Evolutionary conservation across 2,329 filamentous ascomycete species (phyloP), one percentile per base, ranked within the genome.

Genomic region (Apiospora phragmitis): DNA sequence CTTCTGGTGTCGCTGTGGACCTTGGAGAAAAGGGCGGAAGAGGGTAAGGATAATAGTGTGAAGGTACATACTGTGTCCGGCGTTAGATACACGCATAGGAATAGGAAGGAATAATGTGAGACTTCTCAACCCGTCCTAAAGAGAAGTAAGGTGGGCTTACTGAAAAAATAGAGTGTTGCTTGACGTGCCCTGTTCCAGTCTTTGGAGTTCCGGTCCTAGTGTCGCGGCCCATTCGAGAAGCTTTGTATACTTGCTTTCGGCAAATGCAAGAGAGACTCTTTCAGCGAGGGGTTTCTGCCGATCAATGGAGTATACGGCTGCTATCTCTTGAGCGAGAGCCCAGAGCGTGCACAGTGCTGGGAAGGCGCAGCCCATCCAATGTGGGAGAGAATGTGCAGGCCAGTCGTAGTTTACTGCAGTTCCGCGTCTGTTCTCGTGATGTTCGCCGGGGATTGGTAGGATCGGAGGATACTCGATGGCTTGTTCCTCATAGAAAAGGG

Each of bases 171-270:
- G 45, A 3, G 47, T 49, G 18, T 68, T 29, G 21, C 11, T 26
- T 1, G 67, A 45, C 8, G 65, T 47, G 4, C 42, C 26, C 12
- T 68, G 45, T 18, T 68, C 67, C 3, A 32, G 26, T 55, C 32
- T 26, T 18, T 18, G 32, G 18, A 49, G 29, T 24, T 35, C 67
- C 18, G 24, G 43, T 1, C 29, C 6, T 6, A 68, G 45, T 9
- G 41, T 42, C 43, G 73, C 74, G 8, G 71, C 67, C 75, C 75
- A 76, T 4, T 35, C 68, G 3, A 77, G 72, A 35, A 77, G 42
- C 65, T 68, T 72, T 6, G 49, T 35, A 65, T 76, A 76, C n/a
- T 72, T 71, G 12, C 67, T 5, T 59, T 73, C 70, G 12, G 73
- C 73, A 21, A 74, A 70, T 11, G 38, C 59, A 21, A 73, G 43